Percentiles rank a stretch among this genome's conserved stretches.
phyloP scores from a whole-genome alignment of 169 alveolate genomes.

The Miamiensis avidus region DNA sequence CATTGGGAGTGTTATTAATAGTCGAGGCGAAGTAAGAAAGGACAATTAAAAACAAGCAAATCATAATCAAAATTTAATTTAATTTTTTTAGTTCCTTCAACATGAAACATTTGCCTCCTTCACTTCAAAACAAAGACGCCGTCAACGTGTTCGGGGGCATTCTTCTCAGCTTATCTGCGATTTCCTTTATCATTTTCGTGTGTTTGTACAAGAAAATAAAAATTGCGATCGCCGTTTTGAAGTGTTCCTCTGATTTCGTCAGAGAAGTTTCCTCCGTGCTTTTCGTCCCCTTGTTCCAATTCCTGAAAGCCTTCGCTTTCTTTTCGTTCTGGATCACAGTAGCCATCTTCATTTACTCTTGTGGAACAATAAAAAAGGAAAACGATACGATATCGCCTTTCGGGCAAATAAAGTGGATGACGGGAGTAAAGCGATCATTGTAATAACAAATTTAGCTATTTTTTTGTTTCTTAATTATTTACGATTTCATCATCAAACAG shows the following conservation, averaged over 20 bases:
- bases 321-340: slow-evolving; percentile 14
- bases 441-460: background rate
- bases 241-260: slow-evolving; percentile 10
- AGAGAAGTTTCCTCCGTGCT: slow-evolving; percentile 8
- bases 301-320: background rate
- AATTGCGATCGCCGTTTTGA: slow-evolving; percentile 14
- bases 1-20: background rate
- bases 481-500: background rate
- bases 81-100: background rate
- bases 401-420: slow-evolving; percentile 9
- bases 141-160: background rate
- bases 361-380: slow-evolving; percentile 3
- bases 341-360: slow-evolving; percentile 8
- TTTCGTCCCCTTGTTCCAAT: slow-evolving; percentile 7
- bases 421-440: slow-evolving; percentile 20
- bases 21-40: background rate
- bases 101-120: background rate
- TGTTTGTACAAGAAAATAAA: slow-evolving; percentile 11
- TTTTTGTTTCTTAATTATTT: no score
- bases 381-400: background rate
- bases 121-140: background rate
- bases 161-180: background rate
- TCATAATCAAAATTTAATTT: no score
- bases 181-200: slow-evolving; percentile 2
- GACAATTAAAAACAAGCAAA: no score